Evolutionary conservation across 352 stramenopile species (phyloP).

Genomic region (Globisporangium cederbergense): DNA sequence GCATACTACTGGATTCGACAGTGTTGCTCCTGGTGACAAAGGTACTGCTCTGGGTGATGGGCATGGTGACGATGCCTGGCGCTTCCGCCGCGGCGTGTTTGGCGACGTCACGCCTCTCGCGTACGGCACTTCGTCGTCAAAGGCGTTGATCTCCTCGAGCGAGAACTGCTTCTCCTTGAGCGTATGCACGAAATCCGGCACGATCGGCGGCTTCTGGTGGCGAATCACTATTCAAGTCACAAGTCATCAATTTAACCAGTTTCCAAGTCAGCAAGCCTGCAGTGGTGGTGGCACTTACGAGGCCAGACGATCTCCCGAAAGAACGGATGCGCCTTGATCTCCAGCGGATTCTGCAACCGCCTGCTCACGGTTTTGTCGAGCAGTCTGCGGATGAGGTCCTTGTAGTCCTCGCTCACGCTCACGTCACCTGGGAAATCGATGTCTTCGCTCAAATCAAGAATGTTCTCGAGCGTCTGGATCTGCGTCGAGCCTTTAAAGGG

Average conservation of each 20-base stretch:
- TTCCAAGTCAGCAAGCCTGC: neutral
- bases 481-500: conserved; percentile 46
- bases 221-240: conserved; percentile 30
- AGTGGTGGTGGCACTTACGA: conserved; percentile 28
- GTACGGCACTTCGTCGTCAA: conserved; percentile 45
- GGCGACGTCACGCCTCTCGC: conserved; percentile 19
- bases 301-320: conserved; percentile 90
- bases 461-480: conserved; percentile 46
- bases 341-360: conserved; percentile 86
- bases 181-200: conserved; percentile 36
- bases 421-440: conserved; percentile 63
- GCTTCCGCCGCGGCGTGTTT: conserved; percentile 15
- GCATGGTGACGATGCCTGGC: neutral
- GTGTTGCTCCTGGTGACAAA: neutral
- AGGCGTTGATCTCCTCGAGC: conserved; percentile 21
- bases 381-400: conserved; percentile 68
- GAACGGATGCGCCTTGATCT: conserved; percentile 92
- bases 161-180: conserved; percentile 27
- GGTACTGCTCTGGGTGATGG: conserved; percentile 2
- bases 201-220: conserved; percentile 38
- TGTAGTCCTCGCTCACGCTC: conserved; percentile 42
- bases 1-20: neutral
- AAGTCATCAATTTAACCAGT: neutral
- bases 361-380: conserved; percentile 28
- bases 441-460: conserved; percentile 40